A percentile compares a stretch with the other conserved stretches of the same genome.
Evolutionary conservation across 2,329 filamentous ascomycete species (phyloP).

Genomic region (Alternaria alternata): DNA sequence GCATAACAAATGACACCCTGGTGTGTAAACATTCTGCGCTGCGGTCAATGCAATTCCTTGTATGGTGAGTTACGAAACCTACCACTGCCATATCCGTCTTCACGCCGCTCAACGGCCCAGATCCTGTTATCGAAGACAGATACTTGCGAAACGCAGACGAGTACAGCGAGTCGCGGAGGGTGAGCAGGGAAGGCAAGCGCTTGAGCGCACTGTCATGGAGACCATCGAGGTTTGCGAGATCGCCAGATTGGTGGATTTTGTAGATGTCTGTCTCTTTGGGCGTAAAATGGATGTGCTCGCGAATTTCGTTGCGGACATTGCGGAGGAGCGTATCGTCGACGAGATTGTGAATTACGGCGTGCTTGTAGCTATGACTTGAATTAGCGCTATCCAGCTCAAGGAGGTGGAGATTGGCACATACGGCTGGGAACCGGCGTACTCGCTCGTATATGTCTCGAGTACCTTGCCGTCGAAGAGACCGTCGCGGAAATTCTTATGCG

Average conservation of each 20-base stretch:
- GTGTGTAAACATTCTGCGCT: constrained; percentile 83
- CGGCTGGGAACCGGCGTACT: constrained; percentile 52
- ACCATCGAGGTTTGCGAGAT: constrained; percentile 95
- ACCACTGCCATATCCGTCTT: constrained; percentile 98
- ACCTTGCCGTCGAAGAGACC: constrained; percentile 50
- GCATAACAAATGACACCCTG: constrained; percentile 92
- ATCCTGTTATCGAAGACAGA: constrained; percentile 83
- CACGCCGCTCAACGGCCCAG: constrained; percentile 84
- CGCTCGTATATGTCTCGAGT: constrained; percentile 44
- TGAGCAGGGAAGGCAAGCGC: constrained; percentile 87
- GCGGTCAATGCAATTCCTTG: constrained; percentile 20
- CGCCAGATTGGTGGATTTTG: constrained; percentile 98
- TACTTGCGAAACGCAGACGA: constrained; percentile 89
- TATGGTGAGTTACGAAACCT: constrained; percentile 14
- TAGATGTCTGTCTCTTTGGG: constrained; percentile 99
- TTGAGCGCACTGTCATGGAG: constrained; percentile 85
- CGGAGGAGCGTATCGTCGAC: constrained; percentile 85
- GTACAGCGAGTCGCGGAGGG: constrained; percentile 93
- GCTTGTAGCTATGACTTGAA: constrained; percentile 72
- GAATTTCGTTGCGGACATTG: constrained; percentile 86
- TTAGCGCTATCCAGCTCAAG: constrained; percentile 13
- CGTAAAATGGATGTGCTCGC: constrained; percentile 90
- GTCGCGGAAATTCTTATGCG: constrained; percentile 50
- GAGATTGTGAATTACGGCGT: constrained; percentile 84
- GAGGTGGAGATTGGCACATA: constrained; percentile 29